These are phyloP conservation scores for Pyrus hybrid DNA, from an alignment of 331 rosid genomes.

Conservation along the genomic window DNA sequence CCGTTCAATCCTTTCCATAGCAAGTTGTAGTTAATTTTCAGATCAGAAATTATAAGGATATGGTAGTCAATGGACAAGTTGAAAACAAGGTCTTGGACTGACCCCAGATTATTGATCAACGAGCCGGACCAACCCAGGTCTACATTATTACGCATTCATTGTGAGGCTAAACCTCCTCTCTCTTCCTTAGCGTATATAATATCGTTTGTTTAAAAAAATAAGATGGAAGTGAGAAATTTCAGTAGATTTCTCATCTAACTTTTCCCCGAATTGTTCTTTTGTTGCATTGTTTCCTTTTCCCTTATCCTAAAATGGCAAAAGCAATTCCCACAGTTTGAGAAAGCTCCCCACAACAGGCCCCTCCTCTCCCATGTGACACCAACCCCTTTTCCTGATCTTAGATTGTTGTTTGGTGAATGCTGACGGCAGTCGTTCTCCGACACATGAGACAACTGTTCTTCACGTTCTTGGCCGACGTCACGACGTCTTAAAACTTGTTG, in stretches of 20 bases:
- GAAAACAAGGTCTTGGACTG: background rate
- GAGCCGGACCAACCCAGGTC: background rate
- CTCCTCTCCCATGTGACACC: background rate
- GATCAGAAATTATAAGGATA: background rate
- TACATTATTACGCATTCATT: too few species aligned
- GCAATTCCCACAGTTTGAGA: background rate
- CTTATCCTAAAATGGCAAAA: background rate
- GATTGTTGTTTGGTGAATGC: too few species aligned
- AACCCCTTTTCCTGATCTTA: too few species aligned
- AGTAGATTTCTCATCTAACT: background rate
- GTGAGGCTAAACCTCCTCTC: too few species aligned
- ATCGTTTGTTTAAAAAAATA: too few species aligned
- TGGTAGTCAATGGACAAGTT: background rate
- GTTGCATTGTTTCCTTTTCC: background rate
- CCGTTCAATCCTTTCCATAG: background rate
- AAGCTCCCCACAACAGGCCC: background rate
- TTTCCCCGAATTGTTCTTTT: too few species aligned
- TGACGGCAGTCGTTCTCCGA: background rate
- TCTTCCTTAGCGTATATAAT: rapidly evolving
- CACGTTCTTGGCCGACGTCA: background rate
- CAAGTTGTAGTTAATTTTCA: background rate
- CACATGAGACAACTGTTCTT: background rate
- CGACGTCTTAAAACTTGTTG: background rate
- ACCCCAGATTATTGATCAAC: background rate
- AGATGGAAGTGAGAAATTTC: background rate